Evolutionary conservation across 331 rosid species (phyloP), one percentile per base, ranked within the genome.

Genomic region (Saraca asoca): DNA sequence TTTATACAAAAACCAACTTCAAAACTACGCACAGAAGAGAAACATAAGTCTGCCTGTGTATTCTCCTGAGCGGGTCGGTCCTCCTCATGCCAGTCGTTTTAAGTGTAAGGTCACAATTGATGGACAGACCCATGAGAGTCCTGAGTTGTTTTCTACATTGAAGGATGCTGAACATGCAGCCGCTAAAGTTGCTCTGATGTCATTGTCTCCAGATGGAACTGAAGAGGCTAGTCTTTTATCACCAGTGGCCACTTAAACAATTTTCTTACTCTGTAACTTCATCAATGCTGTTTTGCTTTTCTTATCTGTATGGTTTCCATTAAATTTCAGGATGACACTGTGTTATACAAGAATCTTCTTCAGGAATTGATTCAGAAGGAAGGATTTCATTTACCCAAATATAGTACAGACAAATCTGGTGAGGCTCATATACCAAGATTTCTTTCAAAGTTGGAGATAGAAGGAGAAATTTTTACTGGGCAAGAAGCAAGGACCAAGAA

Each of bases 131-230:
- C 88, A 59, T 49, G 83, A 68, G 76, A 73, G 90, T 78, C 75
- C 68, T 33, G 83, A 75, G n/a, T 81, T 69, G 62, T 80, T 69
- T 58, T 46, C 80, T 51, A 81, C 85, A 20, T n/a, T 81, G 41
- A 91, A 88, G 88, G 95, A 86, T 50, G 97, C 96, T 57, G 96
- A 91, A 54, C 77, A 85, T 80, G 91, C 91, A 18, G 95, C 87
- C 54, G 97, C 96, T 37, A 82, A 76, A 80, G 60, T 71, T 58
- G 97, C 97, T 72, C 73, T 86, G 51, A 38, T 49, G 65, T 81
- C 90, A 9, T 54, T 90, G 48, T 69, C 75, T 14, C 80, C 87
- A 15, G 67, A 43, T 38, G 82, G 75, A 64, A 66, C 66, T 70
- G 78, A 77, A 81, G 83, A 88, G 87, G 96, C 62, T 75, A 85